Conservation (phyloP, 2,329 filamentous ascomycete species). For the Aspergillus calidoustus region DNA sequence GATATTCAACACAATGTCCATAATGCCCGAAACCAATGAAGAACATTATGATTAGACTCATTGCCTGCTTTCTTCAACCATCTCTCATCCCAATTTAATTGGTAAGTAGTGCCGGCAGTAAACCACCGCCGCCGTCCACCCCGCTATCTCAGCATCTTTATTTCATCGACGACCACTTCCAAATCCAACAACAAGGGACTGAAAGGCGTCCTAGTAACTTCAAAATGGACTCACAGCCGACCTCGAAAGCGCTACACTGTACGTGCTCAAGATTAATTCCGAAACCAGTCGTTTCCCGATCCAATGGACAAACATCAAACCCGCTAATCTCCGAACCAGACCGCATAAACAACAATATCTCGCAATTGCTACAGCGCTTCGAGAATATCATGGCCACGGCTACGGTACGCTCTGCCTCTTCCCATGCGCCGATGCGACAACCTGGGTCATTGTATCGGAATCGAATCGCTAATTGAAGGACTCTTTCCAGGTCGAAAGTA, state of each 20-base stretch:
- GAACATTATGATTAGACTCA: no score
- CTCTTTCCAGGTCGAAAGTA: slow-evolving; percentile 49
- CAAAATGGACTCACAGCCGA: slow-evolving; percentile 40
- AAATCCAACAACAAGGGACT: neutral
- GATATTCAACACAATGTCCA: no score
- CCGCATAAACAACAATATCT: slow-evolving; percentile 51
- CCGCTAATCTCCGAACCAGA: slow-evolving; percentile 32
- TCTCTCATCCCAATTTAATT: neutral
- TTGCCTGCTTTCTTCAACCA: neutral
- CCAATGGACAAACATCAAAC: neutral
- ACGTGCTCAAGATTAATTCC: neutral
- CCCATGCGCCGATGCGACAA: neutral
- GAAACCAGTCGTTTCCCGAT: neutral
- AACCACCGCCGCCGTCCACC: slow-evolving; percentile 15
- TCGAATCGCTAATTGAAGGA: neutral
- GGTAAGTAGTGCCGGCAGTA: slow-evolving; percentile 23
- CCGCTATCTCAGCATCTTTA: slow-evolving; percentile 12
- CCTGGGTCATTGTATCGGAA: no score
- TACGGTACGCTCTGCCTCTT: slow-evolving; percentile 42
- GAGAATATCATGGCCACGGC: slow-evolving; percentile 60
- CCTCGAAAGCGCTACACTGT: slow-evolving; percentile 26
- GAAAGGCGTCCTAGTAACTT: neutral
- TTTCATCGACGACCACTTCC: slow-evolving; percentile 1
- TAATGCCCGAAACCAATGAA: no score
- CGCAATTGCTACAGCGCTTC: slow-evolving; percentile 57